Base-by-base conservation (phyloP, 257 asterid genomes). In the Lithospermum erythrorhizon region DNA sequence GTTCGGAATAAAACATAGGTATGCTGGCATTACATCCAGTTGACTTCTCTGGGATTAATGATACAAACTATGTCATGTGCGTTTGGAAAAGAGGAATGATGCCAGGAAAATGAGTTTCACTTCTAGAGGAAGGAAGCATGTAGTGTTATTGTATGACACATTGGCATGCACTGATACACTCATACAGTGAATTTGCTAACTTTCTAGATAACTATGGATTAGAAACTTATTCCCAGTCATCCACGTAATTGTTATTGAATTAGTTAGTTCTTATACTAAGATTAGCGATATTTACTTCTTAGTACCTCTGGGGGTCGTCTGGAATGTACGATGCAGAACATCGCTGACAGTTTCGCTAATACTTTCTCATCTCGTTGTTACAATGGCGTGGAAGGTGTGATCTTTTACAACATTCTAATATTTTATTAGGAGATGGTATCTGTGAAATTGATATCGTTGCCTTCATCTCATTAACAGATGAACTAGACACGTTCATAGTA, bases 241-340 rank as follows among this genome's bases (percentile, higher is more conserved):
- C 53, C 66, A 48, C 62, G 30, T 58, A 65, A 51, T 32, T 21
- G 49, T 11, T 41, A 3, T 58, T 52, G 64, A 20, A 48, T 11
- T 18, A 41, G 45, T 37, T 48, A 24, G 27, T 69, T 61, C 45
- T 57, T 11, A 67, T 61, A 48, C 56, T 62, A 30, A 35, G 59
- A 55, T 21, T 63, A 47, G 32, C 55, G 52, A 27, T 64, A 62
- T 71, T 70, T 47, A 65, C 55, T 70, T 79, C 45, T 55, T 63
- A 93, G 99, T 75, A 86, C 84, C 67, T 70, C 80, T 70, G 99
- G 99, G 71, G 99, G 99, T 60, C 97, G 97, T 68, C 71, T 86
- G 82, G 99, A 93, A 67, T 89, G 94, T 68, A 93, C 99, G 70
- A 93, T 93, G 99, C 99, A 93, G 79, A 89, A 93, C 68, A 87